These are phyloP conservation scores for Aspergillus ruber DNA, from an alignment of 2,329 filamentous ascomycete species.

Conservation along the genomic window DNA sequence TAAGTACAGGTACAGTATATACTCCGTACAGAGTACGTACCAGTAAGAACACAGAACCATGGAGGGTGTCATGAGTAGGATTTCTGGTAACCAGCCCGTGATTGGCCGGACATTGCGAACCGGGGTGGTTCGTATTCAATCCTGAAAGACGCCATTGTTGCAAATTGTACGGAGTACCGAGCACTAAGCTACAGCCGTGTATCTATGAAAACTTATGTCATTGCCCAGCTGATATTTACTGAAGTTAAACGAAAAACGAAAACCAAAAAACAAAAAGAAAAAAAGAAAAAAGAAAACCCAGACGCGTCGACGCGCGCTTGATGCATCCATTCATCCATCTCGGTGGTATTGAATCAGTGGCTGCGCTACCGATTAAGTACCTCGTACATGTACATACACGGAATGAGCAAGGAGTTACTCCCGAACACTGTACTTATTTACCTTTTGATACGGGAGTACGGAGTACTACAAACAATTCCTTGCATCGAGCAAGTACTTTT, in stretches of 20 bases:
- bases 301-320: too few relatives aligned
- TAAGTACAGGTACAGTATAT: too few relatives aligned
- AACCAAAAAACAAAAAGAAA: not conserved
- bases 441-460: too few relatives aligned
- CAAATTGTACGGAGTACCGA: not conserved
- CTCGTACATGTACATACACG: not conserved
- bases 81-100: not conserved
- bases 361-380: not conserved
- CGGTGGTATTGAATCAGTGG: not conserved
- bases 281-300: not conserved
- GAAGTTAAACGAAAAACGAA: not conserved
- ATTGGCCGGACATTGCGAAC: conserved; percentile 7
- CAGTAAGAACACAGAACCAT: not conserved
- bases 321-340: not conserved
- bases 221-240: too few relatives aligned
- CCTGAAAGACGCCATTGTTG: not conserved
- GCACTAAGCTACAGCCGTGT: not conserved
- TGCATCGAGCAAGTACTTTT: too few relatives aligned
- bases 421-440: too few relatives aligned
- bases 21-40: too few relatives aligned
- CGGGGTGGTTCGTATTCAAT: conserved; percentile 2
- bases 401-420: not conserved
- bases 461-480: too few relatives aligned
- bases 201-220: too few relatives aligned
- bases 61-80: conserved; percentile 9